These are phyloP conservation scores for Cicer bijugum DNA, from an alignment of 306 rosid genomes.

Conservation along the genomic window DNA sequence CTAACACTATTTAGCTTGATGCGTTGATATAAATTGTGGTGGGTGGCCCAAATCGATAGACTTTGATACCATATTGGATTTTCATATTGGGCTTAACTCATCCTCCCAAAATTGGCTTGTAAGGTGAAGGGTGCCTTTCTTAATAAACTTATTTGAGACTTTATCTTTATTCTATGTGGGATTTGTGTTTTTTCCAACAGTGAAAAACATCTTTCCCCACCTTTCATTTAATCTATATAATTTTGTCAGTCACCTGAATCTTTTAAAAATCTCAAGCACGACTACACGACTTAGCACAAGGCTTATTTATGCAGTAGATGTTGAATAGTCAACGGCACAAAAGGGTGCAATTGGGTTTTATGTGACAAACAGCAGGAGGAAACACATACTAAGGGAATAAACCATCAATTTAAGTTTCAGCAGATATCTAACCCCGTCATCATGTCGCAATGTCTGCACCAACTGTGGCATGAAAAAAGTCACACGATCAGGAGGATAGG, in stretches of 20 bases:
- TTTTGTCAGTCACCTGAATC: conserved; percentile 1
- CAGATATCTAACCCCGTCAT: conserved; percentile 78
- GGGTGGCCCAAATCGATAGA: no score
- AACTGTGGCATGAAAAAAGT: conserved; percentile 98
- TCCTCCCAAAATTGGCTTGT: no score
- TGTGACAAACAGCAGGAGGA: conserved; percentile 23
- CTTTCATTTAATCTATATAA: background rate
- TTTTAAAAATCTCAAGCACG: conserved; percentile 8
- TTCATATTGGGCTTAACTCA: no score
- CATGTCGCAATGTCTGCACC: conserved; percentile 94
- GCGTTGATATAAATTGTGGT: no score
- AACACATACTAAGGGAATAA: conserved; percentile 32
- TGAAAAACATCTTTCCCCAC: background rate
- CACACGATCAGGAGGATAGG: conserved; percentile 94
- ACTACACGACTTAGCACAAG: conserved; percentile 29
- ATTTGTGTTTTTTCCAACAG: no score
- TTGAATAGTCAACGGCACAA: conserved; percentile 28
- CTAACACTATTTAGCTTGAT: no score
- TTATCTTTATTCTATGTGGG: no score
- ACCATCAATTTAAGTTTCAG: conserved; percentile 37
- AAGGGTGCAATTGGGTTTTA: conserved; percentile 30
- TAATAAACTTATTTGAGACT: no score
- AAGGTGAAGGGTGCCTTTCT: no score
- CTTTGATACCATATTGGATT: no score
- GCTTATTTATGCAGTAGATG: conserved; percentile 29